Percentiles rank a stretch among this genome's conserved stretches.
These are phyloP conservation scores for Fusarium hainanense DNA, from an alignment of 2,329 filamentous ascomycete species.

Conservation along the genomic window DNA sequence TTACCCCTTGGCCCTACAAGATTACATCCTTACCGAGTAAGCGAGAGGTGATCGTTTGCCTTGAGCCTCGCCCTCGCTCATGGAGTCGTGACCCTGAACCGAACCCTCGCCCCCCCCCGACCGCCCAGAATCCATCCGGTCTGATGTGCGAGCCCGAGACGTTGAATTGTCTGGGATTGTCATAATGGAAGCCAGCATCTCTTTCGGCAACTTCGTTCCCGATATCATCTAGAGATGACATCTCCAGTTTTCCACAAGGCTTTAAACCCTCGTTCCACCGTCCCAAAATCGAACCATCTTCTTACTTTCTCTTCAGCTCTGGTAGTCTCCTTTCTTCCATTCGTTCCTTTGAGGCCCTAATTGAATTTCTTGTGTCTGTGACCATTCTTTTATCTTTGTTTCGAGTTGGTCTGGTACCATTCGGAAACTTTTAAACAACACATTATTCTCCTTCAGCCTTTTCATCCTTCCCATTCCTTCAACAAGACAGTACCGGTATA, in stretches of 20 bases:
- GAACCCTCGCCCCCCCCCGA: constrained; percentile 41
- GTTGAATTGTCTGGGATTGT: constrained; percentile 46
- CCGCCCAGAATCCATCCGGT: constrained; percentile 46
- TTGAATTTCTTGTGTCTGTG: constrained; percentile 53
- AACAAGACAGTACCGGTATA: constrained; percentile 40
- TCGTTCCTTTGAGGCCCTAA: constrained; percentile 56
- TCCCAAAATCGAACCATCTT: constrained; percentile 48
- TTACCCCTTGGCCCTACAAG: neutral
- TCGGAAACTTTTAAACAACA: constrained; percentile 31
- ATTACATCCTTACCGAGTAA: constrained; percentile 1
- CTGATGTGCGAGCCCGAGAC: constrained; percentile 48
- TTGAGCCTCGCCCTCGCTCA: constrained; percentile 11
- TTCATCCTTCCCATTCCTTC: constrained; percentile 27
- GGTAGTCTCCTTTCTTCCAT: constrained; percentile 61
- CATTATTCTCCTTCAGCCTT: constrained; percentile 17
- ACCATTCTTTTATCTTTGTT: constrained; percentile 57
- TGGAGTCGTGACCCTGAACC: constrained; percentile 29
- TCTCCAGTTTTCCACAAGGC: constrained; percentile 48
- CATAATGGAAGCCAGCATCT: constrained; percentile 48
- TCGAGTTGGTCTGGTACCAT: constrained; percentile 64
- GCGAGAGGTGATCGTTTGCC: constrained; percentile 13
- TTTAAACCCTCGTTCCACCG: constrained; percentile 48
- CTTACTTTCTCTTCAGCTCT: constrained; percentile 57
- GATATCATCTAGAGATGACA: constrained; percentile 41
- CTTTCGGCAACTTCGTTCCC: constrained; percentile 53